These are phyloP conservation scores for Pseudoneurospora amorphoporcata DNA, from an alignment of 495 filamentous ascomycete genomes.

Conservation along the genomic window DNA sequence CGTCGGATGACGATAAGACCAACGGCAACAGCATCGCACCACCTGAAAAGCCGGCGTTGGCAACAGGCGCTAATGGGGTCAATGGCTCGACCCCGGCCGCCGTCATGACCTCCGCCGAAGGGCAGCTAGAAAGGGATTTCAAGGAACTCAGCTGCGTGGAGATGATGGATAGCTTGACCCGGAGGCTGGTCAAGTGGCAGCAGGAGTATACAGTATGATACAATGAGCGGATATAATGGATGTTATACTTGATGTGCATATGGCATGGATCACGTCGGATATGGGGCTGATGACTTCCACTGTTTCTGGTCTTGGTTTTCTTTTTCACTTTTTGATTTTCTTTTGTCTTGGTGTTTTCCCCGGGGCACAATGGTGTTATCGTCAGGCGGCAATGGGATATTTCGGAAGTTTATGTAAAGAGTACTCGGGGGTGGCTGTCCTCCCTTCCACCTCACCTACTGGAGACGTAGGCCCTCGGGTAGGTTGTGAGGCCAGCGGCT, in stretches of 20 bases:
- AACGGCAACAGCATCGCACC: neutral
- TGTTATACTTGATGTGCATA: neutral
- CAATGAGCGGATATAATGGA: neutral
- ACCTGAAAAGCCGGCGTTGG: slow-evolving; percentile 4
- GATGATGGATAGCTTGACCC: slow-evolving; percentile 75
- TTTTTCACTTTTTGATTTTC: neutral
- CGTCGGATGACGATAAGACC: slow-evolving; percentile 14
- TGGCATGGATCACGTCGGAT: neutral
- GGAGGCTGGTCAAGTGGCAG: slow-evolving; percentile 70
- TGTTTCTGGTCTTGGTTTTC: neutral
- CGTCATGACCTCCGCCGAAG: neutral
- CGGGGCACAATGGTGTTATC: neutral
- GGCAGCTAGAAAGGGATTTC: slow-evolving; percentile 41
- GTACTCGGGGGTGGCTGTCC: neutral
- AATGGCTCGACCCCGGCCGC: neutral
- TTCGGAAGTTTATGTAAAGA: neutral
- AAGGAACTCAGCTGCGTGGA: slow-evolving; percentile 59
- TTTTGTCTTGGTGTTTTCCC: neutral
- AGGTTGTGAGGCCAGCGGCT: neutral
- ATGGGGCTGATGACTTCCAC: neutral
- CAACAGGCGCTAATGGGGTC: neutral
- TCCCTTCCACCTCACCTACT: neutral
- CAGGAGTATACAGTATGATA: slow-evolving; percentile 37
- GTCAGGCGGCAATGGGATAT: neutral
- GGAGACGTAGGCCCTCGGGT: neutral